phyloP scores from a whole-genome alignment of 208 protist genomes.

The Wallacemonas sp. region DNA sequence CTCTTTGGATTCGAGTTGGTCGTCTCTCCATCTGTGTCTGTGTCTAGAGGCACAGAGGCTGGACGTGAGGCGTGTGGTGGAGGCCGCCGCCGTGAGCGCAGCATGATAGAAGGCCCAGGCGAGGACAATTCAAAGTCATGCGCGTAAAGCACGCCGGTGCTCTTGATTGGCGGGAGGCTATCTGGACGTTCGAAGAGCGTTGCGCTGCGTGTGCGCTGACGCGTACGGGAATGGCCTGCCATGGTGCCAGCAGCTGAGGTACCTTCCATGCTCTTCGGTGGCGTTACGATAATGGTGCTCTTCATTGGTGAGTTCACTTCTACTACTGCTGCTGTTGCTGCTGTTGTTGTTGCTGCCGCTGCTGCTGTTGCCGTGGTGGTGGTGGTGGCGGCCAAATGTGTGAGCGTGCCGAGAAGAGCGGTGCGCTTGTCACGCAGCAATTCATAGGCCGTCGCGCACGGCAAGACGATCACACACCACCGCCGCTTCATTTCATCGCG shows the following conservation, averaged over 20 bases:
- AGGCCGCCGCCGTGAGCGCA: neutral
- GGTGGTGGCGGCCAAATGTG: no score
- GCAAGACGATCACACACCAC: neutral
- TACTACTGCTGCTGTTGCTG: no score
- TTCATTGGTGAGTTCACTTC: neutral
- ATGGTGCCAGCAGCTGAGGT: neutral
- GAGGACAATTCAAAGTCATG: neutral
- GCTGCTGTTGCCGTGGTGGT: no score
- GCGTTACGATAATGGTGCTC: no score
- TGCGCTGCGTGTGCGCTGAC: neutral
- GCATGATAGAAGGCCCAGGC: constrained; percentile 1
- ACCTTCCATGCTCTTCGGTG: no score
- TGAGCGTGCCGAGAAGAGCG: no score
- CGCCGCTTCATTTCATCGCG: neutral
- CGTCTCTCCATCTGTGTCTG: neutral
- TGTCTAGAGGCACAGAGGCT: neutral
- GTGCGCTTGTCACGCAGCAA: no score
- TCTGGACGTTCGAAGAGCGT: neutral
- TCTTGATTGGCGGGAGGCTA: neutral
- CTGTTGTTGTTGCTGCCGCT: no score
- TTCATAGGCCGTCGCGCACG: no score
- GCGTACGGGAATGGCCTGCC: neutral
- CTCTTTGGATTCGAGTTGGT: neutral
- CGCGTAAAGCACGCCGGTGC: neutral
- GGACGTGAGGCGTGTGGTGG: neutral